Percentiles rank a stretch among this genome's conserved stretches.
These are phyloP conservation scores for Alternaria novae-zelandiae DNA, from an alignment of 2,329 filamentous ascomycete species.

Conservation along the genomic window DNA sequence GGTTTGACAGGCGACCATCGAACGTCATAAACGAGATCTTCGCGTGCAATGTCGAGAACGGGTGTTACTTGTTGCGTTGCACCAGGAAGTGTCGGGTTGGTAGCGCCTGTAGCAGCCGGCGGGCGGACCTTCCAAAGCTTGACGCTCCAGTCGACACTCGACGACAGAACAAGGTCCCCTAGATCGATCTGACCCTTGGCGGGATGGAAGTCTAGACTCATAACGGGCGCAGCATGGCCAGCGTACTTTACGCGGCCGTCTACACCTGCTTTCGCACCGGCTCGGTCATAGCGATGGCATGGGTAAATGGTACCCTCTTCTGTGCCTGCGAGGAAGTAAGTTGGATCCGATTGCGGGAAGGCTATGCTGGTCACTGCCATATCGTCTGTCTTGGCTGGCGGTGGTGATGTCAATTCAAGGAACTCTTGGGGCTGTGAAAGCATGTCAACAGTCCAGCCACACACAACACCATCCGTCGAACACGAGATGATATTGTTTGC, in stretches of 20 bases:
- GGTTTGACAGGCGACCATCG: constrained; percentile 95
- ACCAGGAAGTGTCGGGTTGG: constrained; percentile 49
- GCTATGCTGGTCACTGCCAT: constrained; percentile 93
- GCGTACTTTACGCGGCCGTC: constrained; percentile 87
- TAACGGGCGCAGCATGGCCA: constrained; percentile 91
- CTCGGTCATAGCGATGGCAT: constrained; percentile 95
- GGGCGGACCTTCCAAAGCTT: constrained; percentile 95
- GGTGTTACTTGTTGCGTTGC: constrained; percentile 66
- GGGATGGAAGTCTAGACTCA: constrained; percentile 95
- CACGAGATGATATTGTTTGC: constrained; percentile 98
- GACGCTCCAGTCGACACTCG: constrained; percentile 94
- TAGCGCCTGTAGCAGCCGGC: constrained; percentile 68
- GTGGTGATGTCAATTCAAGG: constrained; percentile 83
- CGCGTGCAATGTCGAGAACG: constrained; percentile 86
- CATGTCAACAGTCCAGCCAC: constrained; percentile 98
- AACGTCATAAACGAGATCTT: constrained; percentile 96
- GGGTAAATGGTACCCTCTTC: constrained; percentile 97
- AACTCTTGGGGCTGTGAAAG: constrained; percentile 95
- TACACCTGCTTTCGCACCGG: constrained; percentile 94
- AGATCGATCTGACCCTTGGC: constrained; percentile 91
- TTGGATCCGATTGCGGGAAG: constrained; percentile 93
- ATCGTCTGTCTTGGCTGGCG: constrained; percentile 83
- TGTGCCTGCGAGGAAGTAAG: constrained; percentile 95
- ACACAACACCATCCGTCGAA: constrained; percentile 95
- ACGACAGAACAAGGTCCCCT: constrained; percentile 90